Base-by-base conservation (phyloP, 495 filamentous ascomycete genomes). In the Venustampulla echinocandica region DNA sequence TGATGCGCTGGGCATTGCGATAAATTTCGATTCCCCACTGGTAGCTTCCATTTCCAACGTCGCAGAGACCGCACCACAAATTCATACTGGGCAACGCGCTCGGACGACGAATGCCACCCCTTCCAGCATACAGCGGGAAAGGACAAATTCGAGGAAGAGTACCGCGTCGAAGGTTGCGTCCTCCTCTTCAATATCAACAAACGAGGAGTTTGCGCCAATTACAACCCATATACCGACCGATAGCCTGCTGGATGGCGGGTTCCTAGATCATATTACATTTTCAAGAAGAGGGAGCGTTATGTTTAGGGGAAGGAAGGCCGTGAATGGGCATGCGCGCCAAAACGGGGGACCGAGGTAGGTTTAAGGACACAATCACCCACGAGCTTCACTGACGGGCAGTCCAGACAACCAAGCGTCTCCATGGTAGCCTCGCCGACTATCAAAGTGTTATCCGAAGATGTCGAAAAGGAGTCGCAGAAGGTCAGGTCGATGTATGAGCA, bases 401-500 rank as follows among this genome's bases (percentile, higher is more conserved):
- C 69, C 42, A 63, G 70, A 62, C 54, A 71, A 66, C 60, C 68
- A 34, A 61, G 64, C 42, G 42, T 66, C 7, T 56, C 46, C 15
- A 55, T 56, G 56, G 25, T 44, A 23, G 49, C 30, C n/a, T 36
- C 38, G 15, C 47, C 53, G 33, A 30, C 42, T 35, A 44, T 47
- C 21, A 56, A 69, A 43, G 50, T 82, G 34, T 64, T 86, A 43
- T 89, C 89, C 42, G 75, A 82, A 20, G 88, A 94, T 57, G 80
- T 89, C 53, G 85, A 88, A 61, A 82, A 79, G 71, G 74, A 93
- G 57, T 93, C 87, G 52, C 80, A 83, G 61, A 86, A 88, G 62
- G 88, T 95, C 50, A 81, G 89, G 57, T 79, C 87, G 53, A 89
- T 94, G 85, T 95, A 95, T 68, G 85, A 88, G 64, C 79, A 79